Evolutionary conservation across 1,284 basidiomycete genomes (phyloP).

Genomic region (Anthracocystis walkeri): DNA sequence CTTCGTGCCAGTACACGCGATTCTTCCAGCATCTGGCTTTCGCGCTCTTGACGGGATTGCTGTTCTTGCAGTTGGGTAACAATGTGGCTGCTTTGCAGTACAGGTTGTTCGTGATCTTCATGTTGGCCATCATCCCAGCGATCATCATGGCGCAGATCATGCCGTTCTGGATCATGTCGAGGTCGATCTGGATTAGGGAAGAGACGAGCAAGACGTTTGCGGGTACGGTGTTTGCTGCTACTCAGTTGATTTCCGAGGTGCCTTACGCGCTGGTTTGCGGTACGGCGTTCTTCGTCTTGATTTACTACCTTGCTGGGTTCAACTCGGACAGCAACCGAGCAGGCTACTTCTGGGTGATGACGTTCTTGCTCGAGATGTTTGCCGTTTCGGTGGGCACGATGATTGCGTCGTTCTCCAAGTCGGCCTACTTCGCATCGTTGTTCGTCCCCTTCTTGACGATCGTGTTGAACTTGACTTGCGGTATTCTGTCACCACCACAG

Average conservation of each 20-base stretch:
- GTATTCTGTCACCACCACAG: conserved; percentile 79
- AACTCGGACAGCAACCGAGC: conserved; percentile 73
- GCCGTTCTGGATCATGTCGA: conserved; percentile 85
- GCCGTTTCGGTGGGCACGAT: conserved; percentile 52
- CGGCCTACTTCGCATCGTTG: conserved; percentile 78
- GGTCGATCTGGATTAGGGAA: conserved; percentile 70
- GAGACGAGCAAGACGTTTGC: conserved; percentile 62
- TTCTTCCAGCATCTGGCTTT: conserved; percentile 76
- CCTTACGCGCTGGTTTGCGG: conserved; percentile 77
- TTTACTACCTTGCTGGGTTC: conserved; percentile 77
- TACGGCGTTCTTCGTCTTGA: conserved; percentile 47
- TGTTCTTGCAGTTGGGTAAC: conserved; percentile 82
- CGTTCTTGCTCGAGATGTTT: conserved; percentile 57
- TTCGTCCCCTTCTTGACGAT: conserved; percentile 81
- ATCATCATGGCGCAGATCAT: conserved; percentile 84
- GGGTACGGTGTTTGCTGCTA: conserved; percentile 69
- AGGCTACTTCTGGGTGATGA: conserved; percentile 78
- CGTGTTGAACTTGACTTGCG: conserved; percentile 58
- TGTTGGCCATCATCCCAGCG: conserved; percentile 76
- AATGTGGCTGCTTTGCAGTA: conserved; percentile 83
- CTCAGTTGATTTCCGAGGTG: conserved; percentile 71
- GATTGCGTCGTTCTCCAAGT: conserved; percentile 72
- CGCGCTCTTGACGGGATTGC: conserved; percentile 82
- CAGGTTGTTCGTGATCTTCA: conserved; percentile 78
- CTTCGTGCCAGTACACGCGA: conserved; percentile 74